Evolutionary conservation across 345 rosid genomes (phyloP).

Genomic region (Acer saccharum): DNA sequence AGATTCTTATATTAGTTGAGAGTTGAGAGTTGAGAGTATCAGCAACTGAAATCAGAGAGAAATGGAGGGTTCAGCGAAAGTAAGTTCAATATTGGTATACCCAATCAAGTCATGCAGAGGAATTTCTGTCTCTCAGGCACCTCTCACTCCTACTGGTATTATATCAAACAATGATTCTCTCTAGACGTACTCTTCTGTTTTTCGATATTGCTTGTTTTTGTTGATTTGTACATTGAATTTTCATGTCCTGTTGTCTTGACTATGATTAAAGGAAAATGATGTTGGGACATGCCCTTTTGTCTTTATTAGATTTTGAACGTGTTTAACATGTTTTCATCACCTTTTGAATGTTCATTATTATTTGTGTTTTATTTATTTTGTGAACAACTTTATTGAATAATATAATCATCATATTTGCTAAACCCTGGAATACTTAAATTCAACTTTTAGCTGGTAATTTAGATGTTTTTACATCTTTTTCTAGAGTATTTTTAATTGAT

Average conservation of each 20-base stretch:
- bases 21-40: no score
- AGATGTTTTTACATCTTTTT: background rate
- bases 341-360: background rate
- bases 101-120: slow-evolving; percentile 88
- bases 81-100: slow-evolving; percentile 68
- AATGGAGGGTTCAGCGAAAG: slow-evolving; percentile 25
- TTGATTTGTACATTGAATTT: no score
- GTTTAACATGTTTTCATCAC: no score
- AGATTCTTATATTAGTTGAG: no score
- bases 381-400: background rate
- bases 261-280: no score
- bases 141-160: slow-evolving; percentile 78
- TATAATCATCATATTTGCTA: no score
- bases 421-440: background rate
- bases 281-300: no score
- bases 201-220: no score
- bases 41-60: background rate
- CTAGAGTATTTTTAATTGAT: background rate
- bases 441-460: background rate
- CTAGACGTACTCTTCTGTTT: no score
- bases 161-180: background rate
- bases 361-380: no score
- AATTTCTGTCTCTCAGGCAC: slow-evolving; percentile 63
- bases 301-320: no score
- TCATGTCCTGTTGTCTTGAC: no score